phyloP scores from a whole-genome alignment of 1,284 basidiomycete genomes.

The Amylostereum areolatum region DNA sequence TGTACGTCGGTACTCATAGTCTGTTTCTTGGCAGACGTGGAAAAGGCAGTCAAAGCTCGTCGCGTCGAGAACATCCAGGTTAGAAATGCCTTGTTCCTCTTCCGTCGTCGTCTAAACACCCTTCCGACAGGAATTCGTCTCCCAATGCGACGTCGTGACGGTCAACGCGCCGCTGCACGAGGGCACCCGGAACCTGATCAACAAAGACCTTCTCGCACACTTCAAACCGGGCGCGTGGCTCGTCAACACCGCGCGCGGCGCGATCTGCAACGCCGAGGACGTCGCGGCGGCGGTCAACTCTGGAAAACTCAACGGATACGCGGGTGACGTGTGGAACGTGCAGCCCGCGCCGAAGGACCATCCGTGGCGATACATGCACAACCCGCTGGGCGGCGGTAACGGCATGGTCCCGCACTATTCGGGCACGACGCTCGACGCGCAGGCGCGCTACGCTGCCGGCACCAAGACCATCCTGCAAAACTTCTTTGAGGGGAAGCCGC shows the following conservation, averaged over 20 bases:
- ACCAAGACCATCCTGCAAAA: conserved; percentile 77
- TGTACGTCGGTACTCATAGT: background rate
- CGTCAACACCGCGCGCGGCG: conserved; percentile 91
- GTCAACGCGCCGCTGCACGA: conserved; percentile 92
- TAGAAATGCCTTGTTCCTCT: conserved; percentile 1
- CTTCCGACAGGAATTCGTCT: conserved; percentile 59
- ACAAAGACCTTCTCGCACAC: conserved; percentile 78
- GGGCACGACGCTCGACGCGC: conserved; percentile 89
- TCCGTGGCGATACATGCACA: conserved; percentile 80
- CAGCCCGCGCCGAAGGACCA: conserved; percentile 86
- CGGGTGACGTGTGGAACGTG: conserved; percentile 71
- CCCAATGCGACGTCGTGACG: conserved; percentile 78
- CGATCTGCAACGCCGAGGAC: conserved; percentile 82
- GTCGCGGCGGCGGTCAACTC: conserved; percentile 74
- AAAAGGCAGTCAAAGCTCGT: conserved; percentile 65
- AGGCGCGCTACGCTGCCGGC: conserved; percentile 82
- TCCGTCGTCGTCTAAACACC: background rate
- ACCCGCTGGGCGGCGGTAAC: conserved; percentile 75
- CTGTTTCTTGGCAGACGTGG: conserved; percentile 40
- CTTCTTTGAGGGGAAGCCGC: conserved; percentile 63
- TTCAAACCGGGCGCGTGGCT: conserved; percentile 91
- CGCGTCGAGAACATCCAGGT: conserved; percentile 77
- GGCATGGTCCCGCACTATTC: conserved; percentile 83
- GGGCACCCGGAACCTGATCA: conserved; percentile 75
- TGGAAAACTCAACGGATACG: conserved; percentile 71